Base-by-base conservation (phyloP, 176 grass and related monocot genomes). In the Phyllostachys edulis region DNA sequence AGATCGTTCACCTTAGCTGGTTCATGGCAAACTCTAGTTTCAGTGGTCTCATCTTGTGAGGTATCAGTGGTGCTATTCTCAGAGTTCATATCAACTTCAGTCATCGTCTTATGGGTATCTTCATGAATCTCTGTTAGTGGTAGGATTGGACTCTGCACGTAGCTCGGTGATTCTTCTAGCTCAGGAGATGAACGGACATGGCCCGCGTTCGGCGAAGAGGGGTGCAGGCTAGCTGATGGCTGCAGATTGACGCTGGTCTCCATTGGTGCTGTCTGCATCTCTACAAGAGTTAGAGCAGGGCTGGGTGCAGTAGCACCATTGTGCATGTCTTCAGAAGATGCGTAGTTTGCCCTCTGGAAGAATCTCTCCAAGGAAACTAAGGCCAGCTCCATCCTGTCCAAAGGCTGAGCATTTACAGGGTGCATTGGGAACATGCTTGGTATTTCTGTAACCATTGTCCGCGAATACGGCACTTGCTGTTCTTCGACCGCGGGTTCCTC, bases 371-470 rank as follows among this genome's bases (percentile, higher is more conserved):
- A 27, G 2, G 91, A 99, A 42, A 76, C 87, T 85, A 99, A 41
- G 17, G 91, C 63, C 36, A 81, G 71, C 88, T 99, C 93, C 91
- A 99, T 90, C 83, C 83, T 99, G 29, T 88, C 86, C n/a, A 99
- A 79, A 8, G 77, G 63, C 42, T 93, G 84, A 1, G 77, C 57
- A 29, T 84, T 68, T 1, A 84, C 49, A 14, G 38, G 6, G 24
- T 54, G 80, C 67, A 62, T 20, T 9, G 73, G 44, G 59, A 73
- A 55, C 63, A 79, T n/a, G 69, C 59, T 12, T 27, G 73, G n/a
- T 26, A 78, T 12, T 16, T 65, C 82, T 62, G 65, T 4, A 11
- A 21, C 56, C 18, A 51, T 1, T 7, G 20, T 63, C 44, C 20
- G 75, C 40, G 54, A 32, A 21, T 42, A 38, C 0, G 69, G 51